Percentiles rank a stretch among this genome's conserved stretches.
Evolutionary conservation across 2,329 filamentous ascomycete species (phyloP).

Genomic region (Sporothrix dimorphospora): DNA sequence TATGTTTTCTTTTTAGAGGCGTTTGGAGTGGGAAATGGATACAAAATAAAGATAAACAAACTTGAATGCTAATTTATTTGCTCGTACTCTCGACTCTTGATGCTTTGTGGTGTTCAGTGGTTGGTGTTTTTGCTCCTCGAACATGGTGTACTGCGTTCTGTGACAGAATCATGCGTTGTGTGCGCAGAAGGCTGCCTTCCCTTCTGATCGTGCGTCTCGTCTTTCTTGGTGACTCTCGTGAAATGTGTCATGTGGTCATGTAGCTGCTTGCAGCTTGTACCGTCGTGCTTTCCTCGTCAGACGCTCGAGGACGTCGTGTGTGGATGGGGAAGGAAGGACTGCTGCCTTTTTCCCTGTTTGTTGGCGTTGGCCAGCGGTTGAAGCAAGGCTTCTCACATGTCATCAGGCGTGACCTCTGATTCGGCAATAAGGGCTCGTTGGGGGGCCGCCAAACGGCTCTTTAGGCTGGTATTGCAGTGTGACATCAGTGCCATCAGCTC

Average conservation of each 20-base stretch:
- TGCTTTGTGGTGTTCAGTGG: background rate
- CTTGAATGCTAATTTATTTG: background rate
- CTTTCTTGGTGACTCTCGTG: background rate
- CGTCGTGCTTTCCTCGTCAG: background rate
- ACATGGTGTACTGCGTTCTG: too few species aligned
- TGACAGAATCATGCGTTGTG: too few species aligned
- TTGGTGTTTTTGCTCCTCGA: background rate
- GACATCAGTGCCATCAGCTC: constrained; percentile 23
- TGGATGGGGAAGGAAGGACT: background rate
- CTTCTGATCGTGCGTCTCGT: background rate
- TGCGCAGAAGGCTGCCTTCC: too few species aligned
- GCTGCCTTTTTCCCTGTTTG: background rate
- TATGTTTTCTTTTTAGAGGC: constrained; percentile 24
- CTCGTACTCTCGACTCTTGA: background rate
- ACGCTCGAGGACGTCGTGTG: background rate
- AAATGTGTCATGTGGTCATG: constrained; percentile 1
- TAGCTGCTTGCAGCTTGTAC: background rate
- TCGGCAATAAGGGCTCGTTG: constrained; percentile 23
- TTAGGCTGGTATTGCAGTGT: constrained; percentile 6
- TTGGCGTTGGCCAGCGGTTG: constrained; percentile 11
- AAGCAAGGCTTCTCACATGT: constrained; percentile 22
- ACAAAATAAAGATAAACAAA: constrained; percentile 26
- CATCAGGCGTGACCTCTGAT: constrained; percentile 23
- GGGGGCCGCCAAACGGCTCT: background rate
- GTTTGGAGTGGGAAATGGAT: constrained; percentile 29